Conservation (phyloP, 495 filamentous ascomycete species). For the Emericellopsis terricola region DNA sequence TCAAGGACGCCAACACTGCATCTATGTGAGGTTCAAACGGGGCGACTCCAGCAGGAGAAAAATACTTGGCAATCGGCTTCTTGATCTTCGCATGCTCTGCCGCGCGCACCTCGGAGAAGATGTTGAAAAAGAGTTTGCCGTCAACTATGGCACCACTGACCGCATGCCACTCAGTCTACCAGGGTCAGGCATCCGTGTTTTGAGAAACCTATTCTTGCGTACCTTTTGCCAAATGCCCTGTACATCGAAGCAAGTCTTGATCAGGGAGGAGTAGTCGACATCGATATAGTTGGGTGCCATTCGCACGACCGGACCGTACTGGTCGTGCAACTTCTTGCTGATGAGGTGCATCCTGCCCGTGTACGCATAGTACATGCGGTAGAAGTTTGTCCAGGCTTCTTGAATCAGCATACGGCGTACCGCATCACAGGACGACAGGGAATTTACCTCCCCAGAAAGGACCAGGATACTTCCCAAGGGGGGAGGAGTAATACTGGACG, state of each 20-base stretch:
- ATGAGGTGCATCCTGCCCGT: constrained; percentile 6
- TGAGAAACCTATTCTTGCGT: neutral
- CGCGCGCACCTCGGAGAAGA: constrained; percentile 15
- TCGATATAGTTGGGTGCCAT: constrained; percentile 20
- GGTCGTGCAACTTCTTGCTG: constrained; percentile 13
- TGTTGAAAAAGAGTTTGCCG: constrained; percentile 7
- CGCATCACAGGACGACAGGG: neutral
- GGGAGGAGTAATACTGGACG: constrained; percentile 5
- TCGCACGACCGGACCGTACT: constrained; percentile 20
- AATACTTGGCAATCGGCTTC: constrained; percentile 18
- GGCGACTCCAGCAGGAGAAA: constrained; percentile 12
- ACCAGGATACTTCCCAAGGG: constrained; percentile 15
- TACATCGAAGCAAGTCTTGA: constrained; percentile 9
- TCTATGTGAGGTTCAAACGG: constrained; percentile 15
- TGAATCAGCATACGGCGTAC: neutral
- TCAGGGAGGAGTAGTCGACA: constrained; percentile 13
- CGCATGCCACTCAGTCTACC: constrained; percentile 17
- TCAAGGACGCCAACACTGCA: constrained; percentile 8
- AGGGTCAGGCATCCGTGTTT: neutral
- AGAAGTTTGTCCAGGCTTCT: constrained; percentile 10
- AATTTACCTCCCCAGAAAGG: constrained; percentile 17
- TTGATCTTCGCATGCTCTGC: constrained; percentile 12
- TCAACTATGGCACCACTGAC: constrained; percentile 13
- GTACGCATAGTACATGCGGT: constrained; percentile 7
- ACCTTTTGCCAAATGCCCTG: constrained; percentile 10